These are phyloP conservation scores for Pelargonium myrrhifolium DNA, from an alignment of 441 rosid species.

Conservation along the genomic window DNA sequence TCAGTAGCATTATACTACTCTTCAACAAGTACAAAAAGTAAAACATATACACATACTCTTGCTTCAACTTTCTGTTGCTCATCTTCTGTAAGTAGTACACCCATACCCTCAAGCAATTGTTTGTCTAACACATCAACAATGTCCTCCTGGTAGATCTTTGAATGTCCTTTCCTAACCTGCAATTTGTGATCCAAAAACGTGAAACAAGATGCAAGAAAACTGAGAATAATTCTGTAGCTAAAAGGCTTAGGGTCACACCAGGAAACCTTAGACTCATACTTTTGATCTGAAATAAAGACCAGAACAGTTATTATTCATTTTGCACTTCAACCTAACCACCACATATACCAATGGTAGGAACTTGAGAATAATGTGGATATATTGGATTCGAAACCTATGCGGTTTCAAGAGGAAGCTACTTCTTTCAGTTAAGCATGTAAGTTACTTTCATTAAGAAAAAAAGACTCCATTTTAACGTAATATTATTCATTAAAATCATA, in stretches of 20 bases:
- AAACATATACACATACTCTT: constrained; percentile 45
- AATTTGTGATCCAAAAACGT: constrained; percentile 17
- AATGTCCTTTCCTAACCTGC: constrained; percentile 86
- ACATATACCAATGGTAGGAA: background rate
- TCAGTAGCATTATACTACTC: constrained; percentile 12
- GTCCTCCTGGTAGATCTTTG: constrained; percentile 79
- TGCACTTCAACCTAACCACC: background rate
- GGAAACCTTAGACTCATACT: background rate
- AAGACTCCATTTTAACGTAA: background rate
- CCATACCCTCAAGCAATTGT: constrained; percentile 99
- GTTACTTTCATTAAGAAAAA: background rate
- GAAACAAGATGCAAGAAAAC: constrained; percentile 11
- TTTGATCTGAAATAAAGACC: background rate
- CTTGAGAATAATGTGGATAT: background rate
- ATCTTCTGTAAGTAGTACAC: constrained; percentile 92
- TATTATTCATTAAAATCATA: background rate
- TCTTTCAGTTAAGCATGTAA: background rate
- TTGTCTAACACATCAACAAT: constrained; percentile 87
- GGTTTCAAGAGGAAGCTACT: background rate
- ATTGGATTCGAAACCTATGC: background rate
- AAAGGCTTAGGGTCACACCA: background rate
- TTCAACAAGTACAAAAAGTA: background rate
- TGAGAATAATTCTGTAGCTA: background rate
- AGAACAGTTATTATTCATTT: background rate
- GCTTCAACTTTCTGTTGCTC: constrained; percentile 89